Evolutionary conservation across 2,329 filamentous ascomycete genomes (phyloP).

Genomic region (Curvularia hawaiiensis): DNA sequence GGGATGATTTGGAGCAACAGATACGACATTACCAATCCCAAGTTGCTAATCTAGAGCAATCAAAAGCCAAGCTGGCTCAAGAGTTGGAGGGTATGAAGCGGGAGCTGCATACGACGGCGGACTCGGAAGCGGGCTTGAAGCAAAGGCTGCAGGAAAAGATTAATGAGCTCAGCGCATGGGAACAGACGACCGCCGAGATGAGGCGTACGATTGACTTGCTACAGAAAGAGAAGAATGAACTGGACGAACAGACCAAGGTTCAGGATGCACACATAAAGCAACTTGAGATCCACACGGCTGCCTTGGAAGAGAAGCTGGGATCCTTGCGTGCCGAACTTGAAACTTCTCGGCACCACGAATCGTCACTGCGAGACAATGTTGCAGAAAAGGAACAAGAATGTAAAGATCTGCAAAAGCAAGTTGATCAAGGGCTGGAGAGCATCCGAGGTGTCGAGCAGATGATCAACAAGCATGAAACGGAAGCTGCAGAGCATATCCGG

Average conservation of each 20-base stretch:
- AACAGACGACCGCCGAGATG: constrained; percentile 22
- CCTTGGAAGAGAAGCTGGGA: constrained; percentile 29
- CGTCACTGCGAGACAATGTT: constrained; percentile 29
- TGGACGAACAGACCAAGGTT: constrained; percentile 29
- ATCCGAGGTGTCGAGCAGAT: constrained; percentile 27
- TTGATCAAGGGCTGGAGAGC: constrained; percentile 33
- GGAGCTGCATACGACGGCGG: constrained; percentile 26
- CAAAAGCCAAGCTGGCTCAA: constrained; percentile 29
- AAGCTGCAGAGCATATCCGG: constrained; percentile 31
- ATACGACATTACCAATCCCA: constrained; percentile 37
- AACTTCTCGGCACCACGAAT: constrained; percentile 28
- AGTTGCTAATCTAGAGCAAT: constrained; percentile 36
- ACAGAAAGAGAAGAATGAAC: constrained; percentile 28
- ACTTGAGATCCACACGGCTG: constrained; percentile 28
- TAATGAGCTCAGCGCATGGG: constrained; percentile 34
- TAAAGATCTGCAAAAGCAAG: constrained; percentile 20
- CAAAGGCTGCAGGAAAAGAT: constrained; percentile 33
- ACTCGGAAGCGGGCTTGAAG: constrained; percentile 28
- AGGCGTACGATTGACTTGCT: constrained; percentile 29
- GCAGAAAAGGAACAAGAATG: constrained; percentile 27
- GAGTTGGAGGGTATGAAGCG: constrained; percentile 29
- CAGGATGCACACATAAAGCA: constrained; percentile 26
- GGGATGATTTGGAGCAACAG: constrained; percentile 32
- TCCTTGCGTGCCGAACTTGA: constrained; percentile 28
- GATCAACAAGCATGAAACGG: constrained; percentile 27